Conservation (phyloP, 1,284 basidiomycete genomes). For the Melampsora americana region DNA sequence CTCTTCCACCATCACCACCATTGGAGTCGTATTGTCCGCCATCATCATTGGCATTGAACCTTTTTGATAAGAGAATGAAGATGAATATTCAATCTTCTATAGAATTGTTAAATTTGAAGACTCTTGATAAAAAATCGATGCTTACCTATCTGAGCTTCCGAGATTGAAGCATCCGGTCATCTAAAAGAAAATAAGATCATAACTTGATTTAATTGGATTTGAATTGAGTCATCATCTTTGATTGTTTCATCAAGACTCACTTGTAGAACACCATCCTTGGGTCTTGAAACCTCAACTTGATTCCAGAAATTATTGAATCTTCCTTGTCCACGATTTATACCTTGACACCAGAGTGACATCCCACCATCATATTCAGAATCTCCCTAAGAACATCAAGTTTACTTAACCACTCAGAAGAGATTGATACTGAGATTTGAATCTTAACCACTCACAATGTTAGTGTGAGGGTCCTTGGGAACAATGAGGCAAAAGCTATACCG, state of each 20-base stretch:
- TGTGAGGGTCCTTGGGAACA: constrained; percentile 44
- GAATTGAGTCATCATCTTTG: too few relatives aligned
- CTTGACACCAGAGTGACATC: constrained; percentile 44
- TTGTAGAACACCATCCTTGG: constrained; percentile 32
- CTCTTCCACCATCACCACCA: constrained; percentile 51
- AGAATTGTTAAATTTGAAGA: constrained; percentile 9
- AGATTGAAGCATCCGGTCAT: constrained; percentile 40
- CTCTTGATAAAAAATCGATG: constrained; percentile 43
- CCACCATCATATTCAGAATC: constrained; percentile 39
- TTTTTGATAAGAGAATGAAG: background rate
- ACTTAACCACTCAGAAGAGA: too few relatives aligned
- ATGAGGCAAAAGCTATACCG: constrained; percentile 45
- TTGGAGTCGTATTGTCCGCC: constrained; percentile 53
- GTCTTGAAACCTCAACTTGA: constrained; percentile 34
- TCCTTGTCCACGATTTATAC: constrained; percentile 35
- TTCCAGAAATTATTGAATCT: constrained; percentile 45
- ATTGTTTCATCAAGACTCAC: constrained; percentile 1
- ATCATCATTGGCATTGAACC: constrained; percentile 47
- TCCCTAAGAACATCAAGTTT: background rate
- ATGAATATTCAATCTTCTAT: background rate
- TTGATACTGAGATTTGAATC: too few relatives aligned
- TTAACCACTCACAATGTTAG: constrained; percentile 24
- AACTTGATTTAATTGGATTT: background rate
- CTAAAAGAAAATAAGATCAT: background rate
- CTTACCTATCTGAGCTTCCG: constrained; percentile 43